phyloP scores from a whole-genome alignment of 495 filamentous ascomycete genomes.

The Neurospora discreta region DNA sequence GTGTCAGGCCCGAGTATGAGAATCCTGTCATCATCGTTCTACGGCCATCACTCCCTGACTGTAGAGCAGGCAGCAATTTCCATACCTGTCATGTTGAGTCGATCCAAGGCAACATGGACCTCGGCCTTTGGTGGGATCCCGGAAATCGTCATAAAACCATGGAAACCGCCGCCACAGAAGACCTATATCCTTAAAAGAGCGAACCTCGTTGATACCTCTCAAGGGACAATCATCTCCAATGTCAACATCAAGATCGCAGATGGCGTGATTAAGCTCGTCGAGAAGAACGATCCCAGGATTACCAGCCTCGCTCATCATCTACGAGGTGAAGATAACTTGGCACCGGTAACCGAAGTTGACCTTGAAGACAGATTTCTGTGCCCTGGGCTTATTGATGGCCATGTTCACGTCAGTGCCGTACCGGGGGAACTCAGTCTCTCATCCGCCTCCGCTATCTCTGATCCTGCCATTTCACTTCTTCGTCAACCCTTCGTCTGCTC shows the following conservation, averaged over 20 bases:
- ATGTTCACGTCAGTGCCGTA: slow-evolving; percentile 41
- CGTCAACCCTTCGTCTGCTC: slow-evolving; percentile 35
- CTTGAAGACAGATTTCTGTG: slow-evolving; percentile 36
- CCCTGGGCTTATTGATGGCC: slow-evolving; percentile 48
- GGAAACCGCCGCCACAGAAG: slow-evolving; percentile 17
- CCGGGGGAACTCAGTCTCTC: slow-evolving; percentile 26
- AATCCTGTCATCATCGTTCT: neutral
- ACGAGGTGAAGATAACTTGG: neutral
- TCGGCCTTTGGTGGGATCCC: neutral
- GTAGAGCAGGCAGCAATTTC: neutral
- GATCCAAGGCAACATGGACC: neutral
- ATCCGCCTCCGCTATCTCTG: slow-evolving; percentile 1
- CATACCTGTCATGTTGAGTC: neutral
- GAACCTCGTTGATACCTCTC: slow-evolving; percentile 21
- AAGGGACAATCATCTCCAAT: slow-evolving; percentile 17
- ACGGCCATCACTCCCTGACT: neutral
- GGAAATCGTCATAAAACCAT: slow-evolving; percentile 23
- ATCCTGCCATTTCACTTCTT: slow-evolving; percentile 14
- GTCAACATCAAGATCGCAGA: slow-evolving; percentile 15
- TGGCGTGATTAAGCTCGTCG: slow-evolving; percentile 13
- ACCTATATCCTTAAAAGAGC: slow-evolving; percentile 19
- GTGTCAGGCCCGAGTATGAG: neutral
- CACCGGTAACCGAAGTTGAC: slow-evolving; percentile 22
- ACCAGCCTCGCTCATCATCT: neutral
- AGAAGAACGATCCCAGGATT: neutral